These are phyloP conservation scores for Pelargonium myrrhifolium DNA, from an alignment of 441 rosid species.

Conservation along the genomic window DNA sequence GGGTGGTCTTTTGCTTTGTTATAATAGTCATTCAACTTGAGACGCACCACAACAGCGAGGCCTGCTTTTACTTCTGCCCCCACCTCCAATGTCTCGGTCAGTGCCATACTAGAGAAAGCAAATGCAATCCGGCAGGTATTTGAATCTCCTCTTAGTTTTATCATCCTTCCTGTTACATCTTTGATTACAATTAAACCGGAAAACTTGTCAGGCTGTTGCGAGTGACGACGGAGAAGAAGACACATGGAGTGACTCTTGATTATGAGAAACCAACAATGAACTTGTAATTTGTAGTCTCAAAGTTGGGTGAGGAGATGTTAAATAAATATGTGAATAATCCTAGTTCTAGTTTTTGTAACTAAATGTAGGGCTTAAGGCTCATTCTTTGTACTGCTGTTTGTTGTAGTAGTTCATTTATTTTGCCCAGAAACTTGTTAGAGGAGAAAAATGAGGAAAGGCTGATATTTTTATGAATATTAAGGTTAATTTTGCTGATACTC, in stretches of 20 bases:
- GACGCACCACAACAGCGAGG: conserved; percentile 41
- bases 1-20: conserved; percentile 8
- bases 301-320: too few relatives aligned
- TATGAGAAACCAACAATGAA: too few relatives aligned
- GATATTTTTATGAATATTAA: too few relatives aligned
- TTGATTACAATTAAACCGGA: not conserved
- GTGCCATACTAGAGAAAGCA: conserved; percentile 82
- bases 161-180: not conserved
- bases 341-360: conserved; percentile 31
- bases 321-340: conserved; percentile 31
- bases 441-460: not conserved
- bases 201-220: conserved; percentile 58
- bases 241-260: conserved; percentile 72
- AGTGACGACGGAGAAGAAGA: conserved; percentile 66
- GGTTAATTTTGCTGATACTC: too few relatives aligned
- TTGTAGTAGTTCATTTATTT: not conserved
- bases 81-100: conserved; percentile 47
- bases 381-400: not conserved
- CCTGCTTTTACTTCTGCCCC: conserved; percentile 33
- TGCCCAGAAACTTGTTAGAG: not conserved
- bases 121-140: conserved; percentile 86
- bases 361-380: conserved; percentile 20
- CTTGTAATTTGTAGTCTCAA: too few relatives aligned
- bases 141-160: not conserved
- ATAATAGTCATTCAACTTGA: conserved; percentile 60